These are phyloP conservation scores for Lasiosphaeriaceae sp. DNA, from an alignment of 495 filamentous ascomycete genomes.

Conservation along the genomic window DNA sequence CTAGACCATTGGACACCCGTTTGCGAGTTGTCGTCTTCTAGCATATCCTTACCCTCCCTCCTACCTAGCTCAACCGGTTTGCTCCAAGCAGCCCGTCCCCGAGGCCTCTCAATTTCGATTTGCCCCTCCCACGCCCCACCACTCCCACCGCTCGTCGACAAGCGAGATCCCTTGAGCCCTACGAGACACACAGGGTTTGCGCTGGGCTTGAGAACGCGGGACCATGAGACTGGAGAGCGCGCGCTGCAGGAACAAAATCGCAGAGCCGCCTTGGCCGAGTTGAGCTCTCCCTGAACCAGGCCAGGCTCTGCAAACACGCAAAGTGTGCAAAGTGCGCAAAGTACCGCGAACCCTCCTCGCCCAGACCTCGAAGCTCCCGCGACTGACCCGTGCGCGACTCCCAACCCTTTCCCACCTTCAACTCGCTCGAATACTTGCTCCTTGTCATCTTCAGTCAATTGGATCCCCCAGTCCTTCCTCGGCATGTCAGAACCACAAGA, in stretches of 20 bases:
- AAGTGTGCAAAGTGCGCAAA: no score
- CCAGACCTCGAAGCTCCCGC: no score
- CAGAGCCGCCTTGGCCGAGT: slow-evolving; percentile 22
- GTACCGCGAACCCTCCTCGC: no score
- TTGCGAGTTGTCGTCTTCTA: no score
- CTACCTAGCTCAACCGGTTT: no score
- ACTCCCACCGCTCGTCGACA: background rate
- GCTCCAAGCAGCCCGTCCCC: no score
- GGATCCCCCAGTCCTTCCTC: background rate
- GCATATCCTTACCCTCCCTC: no score
- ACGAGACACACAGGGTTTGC: background rate
- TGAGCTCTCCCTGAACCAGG: slow-evolving; percentile 4
- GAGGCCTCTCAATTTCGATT: no score
- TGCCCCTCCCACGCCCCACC: no score
- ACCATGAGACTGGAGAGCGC: slow-evolving; percentile 24
- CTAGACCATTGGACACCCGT: no score
- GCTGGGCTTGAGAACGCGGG: slow-evolving; percentile 11
- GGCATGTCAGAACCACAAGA: slow-evolving; percentile 11
- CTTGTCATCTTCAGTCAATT: background rate
- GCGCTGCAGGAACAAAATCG: slow-evolving; percentile 7
- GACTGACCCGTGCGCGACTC: background rate
- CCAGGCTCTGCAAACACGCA: no score
- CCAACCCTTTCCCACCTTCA: background rate
- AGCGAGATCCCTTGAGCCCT: background rate
- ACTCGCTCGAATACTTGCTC: background rate